Conservation (phyloP, 2,329 filamentous ascomycete species). For the Alternaria sp. region DNA sequence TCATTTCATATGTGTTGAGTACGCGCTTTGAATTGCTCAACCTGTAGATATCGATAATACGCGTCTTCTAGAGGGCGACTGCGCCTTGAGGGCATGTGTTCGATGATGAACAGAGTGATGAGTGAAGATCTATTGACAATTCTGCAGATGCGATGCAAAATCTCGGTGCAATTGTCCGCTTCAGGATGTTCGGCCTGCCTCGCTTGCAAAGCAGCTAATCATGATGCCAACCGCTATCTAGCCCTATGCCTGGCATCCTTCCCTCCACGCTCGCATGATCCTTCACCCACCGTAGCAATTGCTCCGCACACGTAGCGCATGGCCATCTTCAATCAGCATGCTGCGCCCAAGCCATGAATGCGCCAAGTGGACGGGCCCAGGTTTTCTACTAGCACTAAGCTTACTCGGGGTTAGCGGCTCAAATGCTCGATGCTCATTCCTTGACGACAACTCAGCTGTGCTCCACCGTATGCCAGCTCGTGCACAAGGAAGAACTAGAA, state of each 20-base stretch:
- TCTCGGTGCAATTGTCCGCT: slow-evolving; percentile 7
- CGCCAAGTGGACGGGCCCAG: slow-evolving; percentile 11
- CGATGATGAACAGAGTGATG: background rate
- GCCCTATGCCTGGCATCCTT: background rate
- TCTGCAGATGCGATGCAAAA: background rate
- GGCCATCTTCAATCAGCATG: slow-evolving; percentile 6
- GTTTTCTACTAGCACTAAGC: background rate
- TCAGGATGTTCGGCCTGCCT: slow-evolving; percentile 2
- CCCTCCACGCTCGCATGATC: slow-evolving; percentile 7
- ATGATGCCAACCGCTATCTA: slow-evolving; percentile 3
- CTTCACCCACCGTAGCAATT: background rate
- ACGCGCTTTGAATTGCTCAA: background rate
- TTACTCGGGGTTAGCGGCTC: slow-evolving; percentile 6
- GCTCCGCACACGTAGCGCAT: slow-evolving; percentile 5
- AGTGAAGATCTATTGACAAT: background rate
- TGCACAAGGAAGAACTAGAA: slow-evolving; percentile 1
- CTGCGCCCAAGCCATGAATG: slow-evolving; percentile 5
- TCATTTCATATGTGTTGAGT: slow-evolving; percentile 2
- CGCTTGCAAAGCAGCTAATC: slow-evolving; percentile 2
- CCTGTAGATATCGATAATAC: background rate
- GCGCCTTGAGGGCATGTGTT: background rate
- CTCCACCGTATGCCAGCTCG: slow-evolving; percentile 6
- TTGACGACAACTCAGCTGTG: slow-evolving; percentile 15
- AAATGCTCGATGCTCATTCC: slow-evolving; percentile 10
- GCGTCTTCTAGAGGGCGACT: background rate